A percentile compares a stretch with the other conserved stretches of the same genome.
Conservation (phyloP, 352 stramenopile genomes). For the Globisporangium nodosum region DNA sequence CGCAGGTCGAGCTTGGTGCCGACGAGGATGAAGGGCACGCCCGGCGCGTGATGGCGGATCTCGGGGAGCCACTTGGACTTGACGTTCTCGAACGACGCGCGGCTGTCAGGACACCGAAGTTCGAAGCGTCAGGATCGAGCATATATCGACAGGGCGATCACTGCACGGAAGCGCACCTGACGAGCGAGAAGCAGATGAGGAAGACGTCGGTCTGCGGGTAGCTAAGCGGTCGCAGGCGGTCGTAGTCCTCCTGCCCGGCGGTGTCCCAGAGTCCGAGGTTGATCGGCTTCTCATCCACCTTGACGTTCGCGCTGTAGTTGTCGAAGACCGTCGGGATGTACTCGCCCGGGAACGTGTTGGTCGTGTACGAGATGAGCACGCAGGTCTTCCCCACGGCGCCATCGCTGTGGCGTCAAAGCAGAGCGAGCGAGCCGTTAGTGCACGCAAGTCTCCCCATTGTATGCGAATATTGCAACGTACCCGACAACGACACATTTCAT, state of each 20-base stretch:
- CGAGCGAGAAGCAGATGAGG: slow-evolving; percentile 94
- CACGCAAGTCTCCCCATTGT: not conserved
- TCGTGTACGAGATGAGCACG: slow-evolving; percentile 96
- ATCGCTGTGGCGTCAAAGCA: slow-evolving; percentile 56
- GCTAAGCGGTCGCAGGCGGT: slow-evolving; percentile 91
- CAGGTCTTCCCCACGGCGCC: slow-evolving; percentile 96
- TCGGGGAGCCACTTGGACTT: slow-evolving; percentile 92
- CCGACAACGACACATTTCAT: slow-evolving; percentile 94
- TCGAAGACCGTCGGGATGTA: slow-evolving; percentile 97
- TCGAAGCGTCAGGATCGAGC: not conserved
- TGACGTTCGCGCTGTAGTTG: slow-evolving; percentile 92
- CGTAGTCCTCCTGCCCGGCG: slow-evolving; percentile 96
- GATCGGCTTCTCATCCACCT: slow-evolving; percentile 93
- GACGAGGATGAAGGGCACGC: slow-evolving; percentile 94
- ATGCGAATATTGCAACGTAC: slow-evolving; percentile 25
- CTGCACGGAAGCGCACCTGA: slow-evolving; percentile 37
- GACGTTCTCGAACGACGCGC: slow-evolving; percentile 94
- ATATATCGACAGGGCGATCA: no score
- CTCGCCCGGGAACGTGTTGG: slow-evolving; percentile 94
- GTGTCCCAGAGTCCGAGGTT: slow-evolving; percentile 97
- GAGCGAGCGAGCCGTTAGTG: slow-evolving; percentile 1
- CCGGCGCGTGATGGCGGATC: slow-evolving; percentile 83
- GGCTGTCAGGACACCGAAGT: slow-evolving; percentile 25
- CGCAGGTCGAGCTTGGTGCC: slow-evolving; percentile 93
- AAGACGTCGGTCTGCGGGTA: slow-evolving; percentile 97